Evolutionary conservation across 2,329 filamentous ascomycete genomes (phyloP), one percentile per base, ranked within the genome.

Genomic region (Acrocalymma vagum): DNA sequence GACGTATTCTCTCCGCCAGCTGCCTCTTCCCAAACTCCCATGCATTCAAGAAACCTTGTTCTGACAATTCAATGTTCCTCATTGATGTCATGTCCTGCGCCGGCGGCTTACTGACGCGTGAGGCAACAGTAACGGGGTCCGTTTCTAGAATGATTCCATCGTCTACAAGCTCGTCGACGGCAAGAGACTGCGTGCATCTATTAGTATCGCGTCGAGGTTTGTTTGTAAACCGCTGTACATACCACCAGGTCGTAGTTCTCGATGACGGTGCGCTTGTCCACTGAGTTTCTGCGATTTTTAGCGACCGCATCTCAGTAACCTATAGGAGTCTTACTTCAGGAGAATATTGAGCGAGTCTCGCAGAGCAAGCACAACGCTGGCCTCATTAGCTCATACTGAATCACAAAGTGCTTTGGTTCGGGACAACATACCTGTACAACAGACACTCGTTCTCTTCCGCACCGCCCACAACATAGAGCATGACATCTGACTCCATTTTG

Each of bases 401-500:
- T 28, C 15, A n/a, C 3, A 3, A 13, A 21, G 4, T 6, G 2
- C 5, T n/a, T 6, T 9, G 8, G 16, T 9, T 23, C 14, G 22
- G 11, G 9, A 11, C 9, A 8, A 27, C 44, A 2, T 60, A 67
- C 65, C 72, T 96, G 78, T 96, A 97, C 36, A 99, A 81, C 70
- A 99, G 78, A 39, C 99, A 88, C 76, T 99, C 94, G 72, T 97
- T 99, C 81, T 99, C 94, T 37, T 96, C 90, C 37, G 89, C 81
- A 22, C 64, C 85, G 53, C 93, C 93, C 9, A 99, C 89, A 17
- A 97, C 88, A 70, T 97, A 97, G 29, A 89, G 83, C 87, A 96
- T 96, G 42, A 97, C 88, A 71, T 99, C 94, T 59, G 89, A 91
- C 78, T 99, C 94, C 77, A 88, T 88, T 84, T 99, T 99, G 80